Evolutionary conservation across 148 eudicot species (phyloP), one percentile per base, ranked within the genome.

Genomic region (Nepenthes mirabilis): DNA sequence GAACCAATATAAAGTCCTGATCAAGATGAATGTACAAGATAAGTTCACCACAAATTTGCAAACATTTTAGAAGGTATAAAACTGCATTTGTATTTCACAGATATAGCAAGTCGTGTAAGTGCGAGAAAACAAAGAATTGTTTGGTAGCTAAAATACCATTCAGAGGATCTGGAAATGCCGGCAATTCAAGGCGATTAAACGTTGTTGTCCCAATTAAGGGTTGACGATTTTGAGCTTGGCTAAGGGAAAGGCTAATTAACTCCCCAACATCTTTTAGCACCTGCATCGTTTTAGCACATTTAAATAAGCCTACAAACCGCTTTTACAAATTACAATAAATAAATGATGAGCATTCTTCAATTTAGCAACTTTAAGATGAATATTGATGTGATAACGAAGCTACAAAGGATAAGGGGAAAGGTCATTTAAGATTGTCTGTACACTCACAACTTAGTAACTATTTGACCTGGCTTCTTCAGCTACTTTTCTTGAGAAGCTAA

Each of bases 1-100:
- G 91, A 76, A 59, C 91, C 91, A 59, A 94, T 79, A 70, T 89
- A 94, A 49, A 94, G 79, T 52, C 99, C 99, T 89, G 63, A 32
- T 23, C 23, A 23, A 23, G 23, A 23, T 23, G 23, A 23, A 23
- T 0, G 0, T 23, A 23, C 23, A 23, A 23, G 23, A 23, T 23
- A 23, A 23, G 23, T 23, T 23, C 0, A 23, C 23, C 23, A 23
- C 23, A 23, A 23, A 23, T 23, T 23, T 23, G 23, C 23, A 23
- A 23, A 23, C 23, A 23, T 23, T 23, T 23, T 23, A 23, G 23
- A 23, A 23, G 23, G 23, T 23, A 23, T 23, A 23, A 23, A 23
- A 23, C 23, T 23, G 23, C 23, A 23, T 23, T 23, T 23, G 0
- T 23, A 23, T 23, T 23, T 23, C 23, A 23, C 23, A 23, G 23